These are phyloP conservation scores for Termitomyces sp. DNA, from an alignment of 768 basidiomycete genomes.

Conservation along the genomic window DNA sequence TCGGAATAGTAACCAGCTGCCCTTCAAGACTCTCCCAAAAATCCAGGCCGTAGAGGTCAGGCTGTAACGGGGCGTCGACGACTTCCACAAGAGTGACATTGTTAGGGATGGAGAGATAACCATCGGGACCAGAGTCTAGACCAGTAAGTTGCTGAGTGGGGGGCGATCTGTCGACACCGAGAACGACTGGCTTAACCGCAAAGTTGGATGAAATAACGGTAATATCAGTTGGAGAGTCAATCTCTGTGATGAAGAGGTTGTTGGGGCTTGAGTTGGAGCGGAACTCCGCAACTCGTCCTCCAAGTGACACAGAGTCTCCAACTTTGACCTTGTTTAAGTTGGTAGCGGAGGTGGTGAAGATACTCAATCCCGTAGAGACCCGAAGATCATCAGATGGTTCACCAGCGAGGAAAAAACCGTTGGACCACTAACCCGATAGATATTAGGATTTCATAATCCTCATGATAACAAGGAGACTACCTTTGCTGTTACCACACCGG, in stretches of 20 bases:
- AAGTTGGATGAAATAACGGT: constrained; percentile 34
- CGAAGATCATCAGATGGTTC: constrained; percentile 37
- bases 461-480: constrained; percentile 19
- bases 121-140: constrained; percentile 48
- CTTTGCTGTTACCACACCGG: constrained; percentile 49
- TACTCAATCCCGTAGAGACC: constrained; percentile 43
- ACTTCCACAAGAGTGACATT: constrained; percentile 40
- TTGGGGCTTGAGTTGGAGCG: constrained; percentile 36
- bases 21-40: constrained; percentile 64
- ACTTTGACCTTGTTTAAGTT: constrained; percentile 32
- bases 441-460: neutral
- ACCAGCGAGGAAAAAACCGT: constrained; percentile 44
- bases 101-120: constrained; percentile 50
- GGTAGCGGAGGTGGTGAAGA: constrained; percentile 38
- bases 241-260: constrained; percentile 45
- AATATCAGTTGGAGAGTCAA: constrained; percentile 39
- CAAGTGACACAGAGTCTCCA: constrained; percentile 43
- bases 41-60: constrained; percentile 49
- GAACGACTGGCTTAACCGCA: constrained; percentile 39
- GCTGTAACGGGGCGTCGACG: constrained; percentile 42
- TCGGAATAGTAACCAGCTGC: constrained; percentile 46
- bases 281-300: constrained; percentile 43
- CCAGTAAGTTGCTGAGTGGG: constrained; percentile 42
- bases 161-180: constrained; percentile 47
- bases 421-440: constrained; percentile 26